These are phyloP conservation scores for Trichoderma aggressivum DNA, from an alignment of 2,329 filamentous ascomycete species.

Conservation along the genomic window DNA sequence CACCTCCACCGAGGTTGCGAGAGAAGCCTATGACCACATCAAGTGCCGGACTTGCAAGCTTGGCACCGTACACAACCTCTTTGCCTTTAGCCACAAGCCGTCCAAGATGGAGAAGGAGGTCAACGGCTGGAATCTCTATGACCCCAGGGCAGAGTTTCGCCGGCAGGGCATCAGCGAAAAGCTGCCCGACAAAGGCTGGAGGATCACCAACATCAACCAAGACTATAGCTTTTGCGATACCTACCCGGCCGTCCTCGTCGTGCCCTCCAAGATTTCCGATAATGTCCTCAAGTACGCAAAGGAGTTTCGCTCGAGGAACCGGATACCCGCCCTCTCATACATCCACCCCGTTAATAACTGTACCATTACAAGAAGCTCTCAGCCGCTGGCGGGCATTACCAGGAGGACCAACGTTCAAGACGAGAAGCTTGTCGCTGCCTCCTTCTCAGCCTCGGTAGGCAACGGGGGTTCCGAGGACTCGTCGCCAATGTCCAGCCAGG, in stretches of 20 bases:
- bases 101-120: conserved; percentile 68
- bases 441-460: conserved; percentile 58
- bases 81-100: conserved; percentile 83
- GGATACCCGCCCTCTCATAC: conserved; percentile 88
- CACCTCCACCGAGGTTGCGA: conserved; percentile 65
- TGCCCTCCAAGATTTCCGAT: conserved; percentile 90
- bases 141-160: conserved; percentile 79
- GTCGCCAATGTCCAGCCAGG: conserved; percentile 45
- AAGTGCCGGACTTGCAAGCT: conserved; percentile 76
- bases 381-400: conserved; percentile 82
- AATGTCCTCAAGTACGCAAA: conserved; percentile 93
- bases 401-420: conserved; percentile 92
- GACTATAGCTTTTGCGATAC: conserved; percentile 91
- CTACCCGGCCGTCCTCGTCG: conserved; percentile 80
- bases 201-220: conserved; percentile 82
- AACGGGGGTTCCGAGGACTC: conserved; percentile 30
- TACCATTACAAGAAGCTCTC: conserved; percentile 90
- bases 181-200: conserved; percentile 75
- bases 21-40: conserved; percentile 85
- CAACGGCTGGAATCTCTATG: conserved; percentile 81
- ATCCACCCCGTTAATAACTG: conserved; percentile 97
- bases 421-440: conserved; percentile 87
- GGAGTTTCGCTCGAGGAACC: conserved; percentile 80
- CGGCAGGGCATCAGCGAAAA: conserved; percentile 85
- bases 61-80: conserved; percentile 79